Conservation (phyloP, 2,329 filamentous ascomycete genomes). For the Dactylellina cionopaga region DNA sequence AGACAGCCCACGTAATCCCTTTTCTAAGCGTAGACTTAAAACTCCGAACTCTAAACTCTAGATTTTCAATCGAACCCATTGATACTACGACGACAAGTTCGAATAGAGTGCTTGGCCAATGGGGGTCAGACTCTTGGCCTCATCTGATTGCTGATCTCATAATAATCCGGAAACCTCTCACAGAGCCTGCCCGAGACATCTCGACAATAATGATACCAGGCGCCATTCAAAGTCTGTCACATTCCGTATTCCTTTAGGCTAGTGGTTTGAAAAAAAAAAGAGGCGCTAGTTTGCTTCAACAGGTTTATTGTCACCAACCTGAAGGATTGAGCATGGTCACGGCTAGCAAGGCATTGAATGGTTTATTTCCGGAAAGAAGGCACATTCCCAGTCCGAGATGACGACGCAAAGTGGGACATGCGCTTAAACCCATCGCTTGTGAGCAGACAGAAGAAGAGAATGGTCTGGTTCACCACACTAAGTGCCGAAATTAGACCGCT, state of each 20-base stretch:
- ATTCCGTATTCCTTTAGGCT: neutral
- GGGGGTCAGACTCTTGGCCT: neutral
- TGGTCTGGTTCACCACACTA: constrained; percentile 27
- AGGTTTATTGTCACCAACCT: neutral
- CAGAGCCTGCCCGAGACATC: constrained; percentile 1
- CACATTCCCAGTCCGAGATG: constrained; percentile 34
- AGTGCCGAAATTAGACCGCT: constrained; percentile 48
- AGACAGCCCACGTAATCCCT: constrained; percentile 11
- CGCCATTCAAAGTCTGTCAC: constrained; percentile 19
- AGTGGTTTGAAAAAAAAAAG: constrained; percentile 1
- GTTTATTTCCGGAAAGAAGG: constrained; percentile 34
- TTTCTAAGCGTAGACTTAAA: constrained; percentile 10
- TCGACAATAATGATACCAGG: constrained; percentile 1
- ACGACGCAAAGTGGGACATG: constrained; percentile 44
- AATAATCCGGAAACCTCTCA: constrained; percentile 26
- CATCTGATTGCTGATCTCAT: constrained; percentile 33
- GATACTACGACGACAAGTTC: constrained; percentile 15
- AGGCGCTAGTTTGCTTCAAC: constrained; percentile 22
- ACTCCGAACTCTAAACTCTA: constrained; percentile 22
- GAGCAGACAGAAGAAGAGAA: constrained; percentile 14
- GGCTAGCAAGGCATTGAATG: constrained; percentile 4
- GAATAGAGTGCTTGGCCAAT: constrained; percentile 32
- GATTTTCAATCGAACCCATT: constrained; percentile 1
- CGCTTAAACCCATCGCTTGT: constrained; percentile 50
- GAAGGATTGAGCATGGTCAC: neutral